Evolutionary conservation across 441 rosid genomes (phyloP), one percentile per base, ranked within the genome.

Genomic region (Erodium texanum): DNA sequence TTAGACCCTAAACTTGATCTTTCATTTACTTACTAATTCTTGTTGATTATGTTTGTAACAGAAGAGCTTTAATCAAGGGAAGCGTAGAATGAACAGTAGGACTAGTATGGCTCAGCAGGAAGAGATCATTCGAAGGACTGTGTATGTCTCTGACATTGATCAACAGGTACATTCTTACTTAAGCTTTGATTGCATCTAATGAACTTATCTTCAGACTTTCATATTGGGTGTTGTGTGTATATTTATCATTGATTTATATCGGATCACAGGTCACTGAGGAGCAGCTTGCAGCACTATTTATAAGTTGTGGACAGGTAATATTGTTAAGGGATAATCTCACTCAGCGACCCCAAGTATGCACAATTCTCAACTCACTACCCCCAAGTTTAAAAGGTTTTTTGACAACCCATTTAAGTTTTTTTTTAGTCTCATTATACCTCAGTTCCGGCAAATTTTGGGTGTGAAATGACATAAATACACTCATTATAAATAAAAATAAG

Each of bases 121-220:
- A 24, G 98, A 92, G 66, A 68, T 92, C 66, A 88, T 92, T 62
- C 77, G 89, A 61, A 81, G 90, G 86, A 92, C 98, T 68, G 92
- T 92, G 10, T 89, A 88, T 67, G 98, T 92, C 45, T 88, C 96
- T 76, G 98, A 89, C 79, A 85, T 92, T 74, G 96, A 89, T 78
- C 95, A 88, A 61, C 96, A 89, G 91, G 98, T 89, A 62, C 24
- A 66, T 22, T 56, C 34, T n/a, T 68, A 9, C 73, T 76, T 65
- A 68, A 38, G 38, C 58, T 18, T 7, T n/a, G 15, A 22, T 10
- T 32, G 38, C 77, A 66, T 62, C 0, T 34, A 8, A 5, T 34
- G 38, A 0, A 34, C 48, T 41, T 9, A 41, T 41, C 12, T 41
- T 73, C 41, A 0, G 10, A 18, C 18, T 64, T 14, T 34, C 19